phyloP scores from a whole-genome alignment of 768 basidiomycete species.

The Pisolithus marmoratus region DNA sequence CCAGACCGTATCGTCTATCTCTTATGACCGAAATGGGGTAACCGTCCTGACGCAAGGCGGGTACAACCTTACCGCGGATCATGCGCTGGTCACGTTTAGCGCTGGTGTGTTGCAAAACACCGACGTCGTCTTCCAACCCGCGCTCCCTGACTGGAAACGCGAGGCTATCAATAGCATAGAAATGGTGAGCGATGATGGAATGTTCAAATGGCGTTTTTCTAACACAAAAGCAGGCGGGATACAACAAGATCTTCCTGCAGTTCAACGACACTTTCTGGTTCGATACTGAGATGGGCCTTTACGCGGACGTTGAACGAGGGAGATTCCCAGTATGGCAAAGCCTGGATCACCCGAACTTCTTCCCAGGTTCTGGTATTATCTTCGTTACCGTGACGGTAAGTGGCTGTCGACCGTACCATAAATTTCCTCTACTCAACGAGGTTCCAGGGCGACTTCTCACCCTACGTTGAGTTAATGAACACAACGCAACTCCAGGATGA shows the following conservation, averaged over 20 bases:
- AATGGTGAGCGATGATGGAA: conserved; percentile 41
- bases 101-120: conserved; percentile 63
- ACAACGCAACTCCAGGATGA: conserved; percentile 44
- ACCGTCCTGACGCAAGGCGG: conserved; percentile 43
- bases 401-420: neutral
- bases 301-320: conserved; percentile 53
- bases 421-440: neutral
- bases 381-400: conserved; percentile 46
- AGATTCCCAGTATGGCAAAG: conserved; percentile 66
- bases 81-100: conserved; percentile 64
- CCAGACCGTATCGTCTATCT: conserved; percentile 43
- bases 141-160: conserved; percentile 52
- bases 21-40: conserved; percentile 41
- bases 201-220: neutral
- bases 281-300: conserved; percentile 44
- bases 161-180: conserved; percentile 59
- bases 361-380: conserved; percentile 52
- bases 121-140: conserved; percentile 52
- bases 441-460: conserved; percentile 52
- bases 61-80: conserved; percentile 41
- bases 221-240: conserved; percentile 36
- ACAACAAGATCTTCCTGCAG: conserved; percentile 64
- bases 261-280: conserved; percentile 61
- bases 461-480: conserved; percentile 50
- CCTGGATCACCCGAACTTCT: conserved; percentile 50